phyloP scores from a whole-genome alignment of 164 flowering plant genomes.

The Vitis cinerea region DNA sequence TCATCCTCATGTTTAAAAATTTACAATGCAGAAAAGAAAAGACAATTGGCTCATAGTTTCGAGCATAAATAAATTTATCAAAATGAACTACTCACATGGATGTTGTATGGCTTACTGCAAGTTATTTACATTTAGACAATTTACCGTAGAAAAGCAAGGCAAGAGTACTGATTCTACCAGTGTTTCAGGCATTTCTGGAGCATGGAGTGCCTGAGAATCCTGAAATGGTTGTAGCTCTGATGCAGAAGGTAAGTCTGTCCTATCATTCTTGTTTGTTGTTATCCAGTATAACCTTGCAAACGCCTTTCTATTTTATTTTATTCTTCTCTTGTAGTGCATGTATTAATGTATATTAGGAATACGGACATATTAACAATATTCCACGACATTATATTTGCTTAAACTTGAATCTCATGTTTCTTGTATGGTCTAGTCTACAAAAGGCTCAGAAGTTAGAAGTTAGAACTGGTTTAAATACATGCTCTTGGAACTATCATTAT shows the following conservation, averaged over 20 bases:
- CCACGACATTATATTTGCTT: neutral
- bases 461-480: neutral
- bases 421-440: neutral
- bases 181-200: constrained; percentile 40
- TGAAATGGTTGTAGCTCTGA: constrained; percentile 41
- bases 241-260: constrained; percentile 37
- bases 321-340: neutral
- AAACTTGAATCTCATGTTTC: neutral
- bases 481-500: too few species aligned
- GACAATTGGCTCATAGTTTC: too few species aligned
- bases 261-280: neutral
- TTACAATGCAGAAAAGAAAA: too few species aligned
- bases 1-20: too few species aligned
- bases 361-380: neutral
- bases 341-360: neutral
- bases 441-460: neutral
- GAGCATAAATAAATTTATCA: too few species aligned
- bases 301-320: neutral
- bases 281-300: neutral
- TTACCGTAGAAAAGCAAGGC: neutral
- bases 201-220: constrained; percentile 47
- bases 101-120: neutral
- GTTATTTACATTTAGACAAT: neutral
- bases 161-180: constrained; percentile 1
- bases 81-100: neutral